A percentile compares a stretch with the other conserved stretches of the same genome.
These are phyloP conservation scores for Grigorovia humatica DNA, from an alignment of 805 yeast genomes.

Conservation along the genomic window DNA sequence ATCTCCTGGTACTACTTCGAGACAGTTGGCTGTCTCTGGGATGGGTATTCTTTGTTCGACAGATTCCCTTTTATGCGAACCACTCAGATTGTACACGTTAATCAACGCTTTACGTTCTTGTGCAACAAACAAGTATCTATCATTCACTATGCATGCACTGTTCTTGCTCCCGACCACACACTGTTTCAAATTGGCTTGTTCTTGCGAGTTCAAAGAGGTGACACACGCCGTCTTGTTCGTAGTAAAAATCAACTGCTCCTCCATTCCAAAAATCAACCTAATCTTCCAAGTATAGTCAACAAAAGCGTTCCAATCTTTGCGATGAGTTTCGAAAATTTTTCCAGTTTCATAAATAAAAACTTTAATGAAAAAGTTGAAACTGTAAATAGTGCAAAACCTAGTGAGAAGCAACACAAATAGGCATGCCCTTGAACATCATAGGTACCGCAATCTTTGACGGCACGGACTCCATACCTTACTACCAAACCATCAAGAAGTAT, in stretches of 20 bases:
- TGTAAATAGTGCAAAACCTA: background rate
- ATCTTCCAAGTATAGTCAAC: background rate
- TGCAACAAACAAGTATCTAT: slow-evolving; percentile 51
- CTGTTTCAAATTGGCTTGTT: slow-evolving; percentile 24
- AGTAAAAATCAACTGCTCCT: slow-evolving; percentile 25
- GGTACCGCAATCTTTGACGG: slow-evolving; percentile 66
- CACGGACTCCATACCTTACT: slow-evolving; percentile 65
- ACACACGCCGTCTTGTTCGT: slow-evolving; percentile 23
- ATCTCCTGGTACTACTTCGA: slow-evolving; percentile 14
- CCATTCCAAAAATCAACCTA: slow-evolving; percentile 1
- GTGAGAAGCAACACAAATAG: background rate
- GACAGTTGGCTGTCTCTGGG: slow-evolving; percentile 63
- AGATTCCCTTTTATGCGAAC: slow-evolving; percentile 33
- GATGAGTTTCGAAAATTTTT: background rate
- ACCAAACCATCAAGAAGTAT: slow-evolving; percentile 44
- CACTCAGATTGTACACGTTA: slow-evolving; percentile 51
- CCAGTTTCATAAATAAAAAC: background rate
- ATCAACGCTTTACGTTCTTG: slow-evolving; percentile 64
- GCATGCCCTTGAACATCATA: slow-evolving; percentile 79
- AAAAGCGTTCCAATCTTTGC: background rate
- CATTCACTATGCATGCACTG: slow-evolving; percentile 46
- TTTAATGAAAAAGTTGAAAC: background rate
- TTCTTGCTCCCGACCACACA: slow-evolving; percentile 37
- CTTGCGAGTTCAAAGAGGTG: slow-evolving; percentile 21
- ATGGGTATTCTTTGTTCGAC: slow-evolving; percentile 73